A percentile compares a stretch with the other conserved stretches of the same genome.
phyloP scores from a whole-genome alignment of 805 yeast species.

The Yarrowia osloensis region DNA sequence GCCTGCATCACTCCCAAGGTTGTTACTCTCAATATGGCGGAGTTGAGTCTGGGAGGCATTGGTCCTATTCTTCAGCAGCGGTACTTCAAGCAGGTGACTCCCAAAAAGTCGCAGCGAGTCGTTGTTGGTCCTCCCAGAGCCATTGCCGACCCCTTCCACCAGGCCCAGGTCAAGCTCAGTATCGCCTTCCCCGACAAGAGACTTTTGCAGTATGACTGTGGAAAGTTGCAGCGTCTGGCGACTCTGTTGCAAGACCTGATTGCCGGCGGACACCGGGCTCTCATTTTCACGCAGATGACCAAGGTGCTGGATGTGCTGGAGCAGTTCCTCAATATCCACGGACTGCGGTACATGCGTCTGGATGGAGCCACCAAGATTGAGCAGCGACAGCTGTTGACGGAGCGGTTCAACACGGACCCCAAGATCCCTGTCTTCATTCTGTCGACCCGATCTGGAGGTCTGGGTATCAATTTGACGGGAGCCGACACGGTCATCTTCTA shows the following conservation, averaged over 20 bases:
- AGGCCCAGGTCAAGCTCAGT: slow-evolving; percentile 79
- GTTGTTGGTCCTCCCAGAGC: slow-evolving; percentile 26
- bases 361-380: slow-evolving; percentile 98
- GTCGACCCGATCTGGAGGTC: slow-evolving; percentile 96
- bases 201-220: slow-evolving; percentile 91
- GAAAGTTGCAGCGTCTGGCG: slow-evolving; percentile 87
- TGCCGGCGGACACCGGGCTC: slow-evolving; percentile 87
- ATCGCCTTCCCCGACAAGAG: slow-evolving; percentile 97
- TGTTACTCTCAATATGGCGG: slow-evolving; percentile 67
- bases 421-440: slow-evolving; percentile 87
- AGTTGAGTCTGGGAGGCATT: slow-evolving; percentile 38
- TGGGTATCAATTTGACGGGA: slow-evolving; percentile 96
- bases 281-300: slow-evolving; percentile 98
- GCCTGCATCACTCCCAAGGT: slow-evolving; percentile 88
- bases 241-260: slow-evolving; percentile 71
- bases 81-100: slow-evolving; percentile 21
- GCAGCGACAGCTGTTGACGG: slow-evolving; percentile 92
- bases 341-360: slow-evolving; percentile 88
- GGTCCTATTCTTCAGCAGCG: slow-evolving; percentile 33
- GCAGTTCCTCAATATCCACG: slow-evolving; percentile 90
- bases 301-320: slow-evolving; percentile 91
- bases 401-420: slow-evolving; percentile 83
- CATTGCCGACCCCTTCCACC: slow-evolving; percentile 59
- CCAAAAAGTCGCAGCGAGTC: slow-evolving; percentile 25
- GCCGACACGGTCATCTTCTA: slow-evolving; percentile 98